These are phyloP conservation scores for Diphasiastrum complanatum DNA, from an alignment of 83 land plant genomes.

Conservation along the genomic window DNA sequence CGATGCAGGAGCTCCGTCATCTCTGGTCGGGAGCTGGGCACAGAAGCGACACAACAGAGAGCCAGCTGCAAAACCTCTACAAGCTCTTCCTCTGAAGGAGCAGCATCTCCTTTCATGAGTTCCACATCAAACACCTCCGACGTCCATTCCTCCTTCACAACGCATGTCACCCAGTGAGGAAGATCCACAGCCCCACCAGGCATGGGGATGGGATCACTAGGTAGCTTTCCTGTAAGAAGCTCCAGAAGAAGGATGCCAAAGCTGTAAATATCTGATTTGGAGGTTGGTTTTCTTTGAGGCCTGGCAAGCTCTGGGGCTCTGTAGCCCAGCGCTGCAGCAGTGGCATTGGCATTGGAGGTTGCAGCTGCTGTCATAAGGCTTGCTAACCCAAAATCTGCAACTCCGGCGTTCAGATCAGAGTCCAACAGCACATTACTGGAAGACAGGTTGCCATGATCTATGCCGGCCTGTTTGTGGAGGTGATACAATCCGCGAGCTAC, in stretches of 20 bases:
- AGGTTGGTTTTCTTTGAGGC: slow-evolving; percentile 4
- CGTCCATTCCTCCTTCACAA: slow-evolving; percentile 43
- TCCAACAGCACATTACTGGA: slow-evolving; percentile 70
- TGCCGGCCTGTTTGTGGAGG: slow-evolving; percentile 61
- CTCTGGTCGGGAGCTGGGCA: too few relatives aligned
- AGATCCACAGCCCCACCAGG: slow-evolving; percentile 31
- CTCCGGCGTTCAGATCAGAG: slow-evolving; percentile 43
- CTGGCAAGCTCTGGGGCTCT: too few relatives aligned
- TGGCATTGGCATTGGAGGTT: slow-evolving; percentile 54
- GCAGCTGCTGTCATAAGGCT: slow-evolving; percentile 73
- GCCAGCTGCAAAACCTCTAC: too few relatives aligned
- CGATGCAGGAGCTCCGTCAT: too few relatives aligned
- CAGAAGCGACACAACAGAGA: too few relatives aligned
- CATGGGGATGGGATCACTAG: slow-evolving; percentile 9
- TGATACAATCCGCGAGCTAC: slow-evolving; percentile 55
- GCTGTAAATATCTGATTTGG: slow-evolving; percentile 11
- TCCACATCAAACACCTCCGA: slow-evolving; percentile 46
- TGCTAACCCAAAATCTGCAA: slow-evolving; percentile 78
- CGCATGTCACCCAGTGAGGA: slow-evolving; percentile 39
- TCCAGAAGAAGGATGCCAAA: slow-evolving; percentile 10
- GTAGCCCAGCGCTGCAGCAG: slow-evolving; percentile 62
- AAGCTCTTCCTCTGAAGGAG: slow-evolving; percentile 32
- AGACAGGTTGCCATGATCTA: slow-evolving; percentile 83
- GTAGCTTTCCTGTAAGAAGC: slow-evolving; percentile 10
- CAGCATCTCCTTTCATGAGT: slow-evolving; percentile 29